Conservation (phyloP, 768 basidiomycete genomes). For the Dentipellis fragilis region DNA sequence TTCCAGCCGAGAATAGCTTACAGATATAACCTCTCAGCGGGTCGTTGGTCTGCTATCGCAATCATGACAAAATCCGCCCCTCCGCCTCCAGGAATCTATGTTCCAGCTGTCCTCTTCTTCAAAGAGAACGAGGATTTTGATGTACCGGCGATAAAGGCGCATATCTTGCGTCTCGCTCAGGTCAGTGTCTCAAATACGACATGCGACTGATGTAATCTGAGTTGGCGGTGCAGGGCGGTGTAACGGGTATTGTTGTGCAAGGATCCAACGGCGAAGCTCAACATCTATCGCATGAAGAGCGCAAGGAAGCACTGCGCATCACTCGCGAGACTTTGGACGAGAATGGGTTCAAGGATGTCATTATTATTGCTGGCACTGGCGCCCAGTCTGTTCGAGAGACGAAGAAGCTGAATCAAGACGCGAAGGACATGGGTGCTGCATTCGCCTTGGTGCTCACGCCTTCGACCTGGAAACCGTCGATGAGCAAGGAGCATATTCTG, state of each 20-base stretch:
- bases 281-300: slow-evolving; percentile 64
- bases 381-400: slow-evolving; percentile 75
- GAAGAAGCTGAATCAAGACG: slow-evolving; percentile 56
- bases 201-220: slow-evolving; percentile 5
- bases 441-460: slow-evolving; percentile 68
- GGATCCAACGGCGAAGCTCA: slow-evolving; percentile 73
- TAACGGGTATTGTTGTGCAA: slow-evolving; percentile 64
- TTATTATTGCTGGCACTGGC: slow-evolving; percentile 79
- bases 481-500: slow-evolving; percentile 53
- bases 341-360: slow-evolving; percentile 54
- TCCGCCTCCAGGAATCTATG: slow-evolving; percentile 63
- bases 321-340: slow-evolving; percentile 66
- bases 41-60: background rate
- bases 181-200: slow-evolving; percentile 23
- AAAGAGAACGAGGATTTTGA: slow-evolving; percentile 64
- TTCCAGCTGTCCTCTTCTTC: slow-evolving; percentile 71
- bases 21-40: no score
- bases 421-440: slow-evolving; percentile 75
- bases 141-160: slow-evolving; percentile 51
- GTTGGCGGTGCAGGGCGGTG: slow-evolving; percentile 43
- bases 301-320: slow-evolving; percentile 48
- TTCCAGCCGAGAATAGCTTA: no score
- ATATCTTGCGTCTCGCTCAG: slow-evolving; percentile 65
- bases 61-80: slow-evolving; percentile 16
- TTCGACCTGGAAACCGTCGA: slow-evolving; percentile 58